These are phyloP conservation scores for Hapsidospora chrysogenum DNA, from an alignment of 495 filamentous ascomycete genomes.

Conservation along the genomic window DNA sequence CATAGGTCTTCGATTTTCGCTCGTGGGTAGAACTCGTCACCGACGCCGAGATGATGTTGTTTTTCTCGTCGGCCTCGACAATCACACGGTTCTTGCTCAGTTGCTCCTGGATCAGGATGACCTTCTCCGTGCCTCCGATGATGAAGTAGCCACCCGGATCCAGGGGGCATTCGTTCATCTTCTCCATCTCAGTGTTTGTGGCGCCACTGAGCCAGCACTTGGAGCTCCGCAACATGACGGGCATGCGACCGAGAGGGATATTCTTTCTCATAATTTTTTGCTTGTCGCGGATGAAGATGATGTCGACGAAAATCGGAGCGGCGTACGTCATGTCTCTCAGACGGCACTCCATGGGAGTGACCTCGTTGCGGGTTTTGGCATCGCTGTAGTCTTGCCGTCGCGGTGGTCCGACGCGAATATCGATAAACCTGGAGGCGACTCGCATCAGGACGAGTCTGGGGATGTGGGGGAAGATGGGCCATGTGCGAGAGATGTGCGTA, in stretches of 20 bases:
- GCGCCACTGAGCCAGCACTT: slow-evolving; percentile 75
- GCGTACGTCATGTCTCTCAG: slow-evolving; percentile 91
- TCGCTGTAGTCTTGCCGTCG: slow-evolving; percentile 57
- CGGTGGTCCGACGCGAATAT: slow-evolving; percentile 70
- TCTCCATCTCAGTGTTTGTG: slow-evolving; percentile 66
- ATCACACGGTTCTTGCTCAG: slow-evolving; percentile 98
- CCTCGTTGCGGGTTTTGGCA: slow-evolving; percentile 38
- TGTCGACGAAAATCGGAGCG: slow-evolving; percentile 78
- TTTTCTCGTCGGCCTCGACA: slow-evolving; percentile 80
- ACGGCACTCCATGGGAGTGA: slow-evolving; percentile 87
- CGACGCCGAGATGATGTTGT: slow-evolving; percentile 82
- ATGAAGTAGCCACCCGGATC: slow-evolving; percentile 97
- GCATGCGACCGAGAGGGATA: slow-evolving; percentile 73
- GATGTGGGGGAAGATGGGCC: background rate
- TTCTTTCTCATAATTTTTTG: slow-evolving; percentile 49
- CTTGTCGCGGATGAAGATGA: slow-evolving; percentile 66
- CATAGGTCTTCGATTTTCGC: slow-evolving; percentile 92
- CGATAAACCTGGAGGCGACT: slow-evolving; percentile 35
- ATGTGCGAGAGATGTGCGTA: slow-evolving; percentile 11
- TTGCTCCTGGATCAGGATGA: slow-evolving; percentile 95
- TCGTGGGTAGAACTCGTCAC: slow-evolving; percentile 98
- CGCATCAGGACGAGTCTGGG: background rate
- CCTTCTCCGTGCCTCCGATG: slow-evolving; percentile 75
- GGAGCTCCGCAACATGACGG: slow-evolving; percentile 90
- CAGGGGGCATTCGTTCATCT: slow-evolving; percentile 81